Percentiles rank a stretch among this genome's conserved stretches.
Evolutionary conservation across 164 flowering plant species (phyloP).

Genomic region (Aristolochia californica): DNA sequence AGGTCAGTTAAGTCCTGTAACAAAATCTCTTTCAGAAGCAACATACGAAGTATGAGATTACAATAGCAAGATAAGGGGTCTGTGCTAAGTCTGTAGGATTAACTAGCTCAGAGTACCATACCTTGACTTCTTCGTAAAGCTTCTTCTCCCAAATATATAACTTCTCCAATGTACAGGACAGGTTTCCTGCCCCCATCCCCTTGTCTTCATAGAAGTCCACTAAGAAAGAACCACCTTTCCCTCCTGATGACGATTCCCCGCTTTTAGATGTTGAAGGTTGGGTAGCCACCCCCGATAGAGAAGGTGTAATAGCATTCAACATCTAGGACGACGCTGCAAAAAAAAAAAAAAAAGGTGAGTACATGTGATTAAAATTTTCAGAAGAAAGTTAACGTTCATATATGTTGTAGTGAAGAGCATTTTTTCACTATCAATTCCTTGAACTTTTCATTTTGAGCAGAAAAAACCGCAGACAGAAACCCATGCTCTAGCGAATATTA

Average conservation of each 20-base stretch:
- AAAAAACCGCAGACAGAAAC: background rate
- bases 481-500: background rate
- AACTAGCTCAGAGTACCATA: slow-evolving; percentile 15
- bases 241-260: slow-evolving; percentile 31
- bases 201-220: slow-evolving; percentile 40
- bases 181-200: slow-evolving; percentile 33
- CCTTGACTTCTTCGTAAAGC: slow-evolving; percentile 91
- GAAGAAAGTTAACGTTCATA: background rate
- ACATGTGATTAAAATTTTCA: background rate
- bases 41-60: background rate
- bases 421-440: too few species aligned
- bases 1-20: too few species aligned
- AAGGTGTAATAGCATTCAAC: slow-evolving; percentile 60
- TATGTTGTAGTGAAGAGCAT: background rate
- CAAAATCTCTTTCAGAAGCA: background rate
- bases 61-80: background rate
- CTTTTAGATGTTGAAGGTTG: slow-evolving; percentile 47
- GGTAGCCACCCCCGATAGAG: slow-evolving; percentile 46
- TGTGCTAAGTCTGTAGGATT: background rate
- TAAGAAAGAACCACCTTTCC: slow-evolving; percentile 18
- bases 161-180: slow-evolving; percentile 76
- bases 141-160: slow-evolving; percentile 93
- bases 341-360: background rate
- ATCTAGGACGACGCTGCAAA: slow-evolving; percentile 67
- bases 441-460: too few species aligned